These are phyloP conservation scores for Citrus medica DNA, from an alignment of 345 rosid species.

Conservation along the genomic window DNA sequence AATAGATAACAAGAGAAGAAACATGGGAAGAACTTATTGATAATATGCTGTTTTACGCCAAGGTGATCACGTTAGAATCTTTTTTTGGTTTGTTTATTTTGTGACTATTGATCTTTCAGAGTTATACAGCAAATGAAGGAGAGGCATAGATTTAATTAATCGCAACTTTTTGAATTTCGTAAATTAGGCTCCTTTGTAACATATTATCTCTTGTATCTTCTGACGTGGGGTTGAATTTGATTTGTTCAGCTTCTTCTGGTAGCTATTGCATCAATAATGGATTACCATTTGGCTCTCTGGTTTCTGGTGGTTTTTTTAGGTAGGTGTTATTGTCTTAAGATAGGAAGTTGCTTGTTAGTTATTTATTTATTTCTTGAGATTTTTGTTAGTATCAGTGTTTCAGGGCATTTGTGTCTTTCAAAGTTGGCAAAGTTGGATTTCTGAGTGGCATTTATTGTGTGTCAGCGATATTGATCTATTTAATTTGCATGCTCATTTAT, in stretches of 20 bases:
- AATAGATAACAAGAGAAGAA: conserved; percentile 64
- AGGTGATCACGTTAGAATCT: conserved; percentile 35
- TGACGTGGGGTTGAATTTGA: conserved; percentile 7
- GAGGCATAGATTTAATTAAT: neutral
- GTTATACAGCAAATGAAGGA: neutral
- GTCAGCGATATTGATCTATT: neutral
- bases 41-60: conserved; percentile 63
- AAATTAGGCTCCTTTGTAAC: neutral
- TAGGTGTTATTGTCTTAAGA: conserved; percentile 10
- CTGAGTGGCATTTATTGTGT: neutral
- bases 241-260: conserved; percentile 66
- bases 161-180: neutral
- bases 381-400: neutral
- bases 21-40: conserved; percentile 77
- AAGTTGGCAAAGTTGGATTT: neutral
- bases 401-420: neutral
- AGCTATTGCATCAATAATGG: conserved; percentile 54
- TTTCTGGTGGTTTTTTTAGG: conserved; percentile 62
- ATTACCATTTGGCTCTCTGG: conserved; percentile 76
- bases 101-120: neutral
- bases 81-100: neutral
- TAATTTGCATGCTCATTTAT: neutral
- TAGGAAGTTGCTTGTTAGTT: neutral
- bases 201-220: conserved; percentile 3
- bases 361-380: neutral